phyloP scores from a whole-genome alignment of 345 rosid species.

The Gossypium herbaceum region DNA sequence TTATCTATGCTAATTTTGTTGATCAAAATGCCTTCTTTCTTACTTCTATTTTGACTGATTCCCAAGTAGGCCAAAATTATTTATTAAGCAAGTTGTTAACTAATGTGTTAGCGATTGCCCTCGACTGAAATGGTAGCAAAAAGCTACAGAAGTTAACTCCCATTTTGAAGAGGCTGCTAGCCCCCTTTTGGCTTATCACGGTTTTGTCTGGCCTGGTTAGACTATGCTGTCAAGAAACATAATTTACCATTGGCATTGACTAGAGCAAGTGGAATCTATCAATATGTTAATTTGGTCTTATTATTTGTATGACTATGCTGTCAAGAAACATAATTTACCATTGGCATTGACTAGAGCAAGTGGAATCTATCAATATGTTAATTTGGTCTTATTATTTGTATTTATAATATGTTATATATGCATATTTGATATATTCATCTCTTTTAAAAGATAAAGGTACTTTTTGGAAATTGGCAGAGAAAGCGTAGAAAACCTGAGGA shows the following conservation, averaged over 20 bases:
- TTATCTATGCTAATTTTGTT: background rate
- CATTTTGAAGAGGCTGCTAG: background rate
- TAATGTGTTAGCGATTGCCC: background rate
- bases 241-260: background rate
- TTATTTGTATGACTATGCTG: background rate
- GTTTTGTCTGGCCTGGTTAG: background rate
- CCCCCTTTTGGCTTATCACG: background rate
- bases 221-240: conserved; percentile 1
- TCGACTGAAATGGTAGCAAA: background rate
- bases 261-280: background rate
- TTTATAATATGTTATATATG: background rate
- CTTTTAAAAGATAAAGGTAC: conserved; percentile 7
- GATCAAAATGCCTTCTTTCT: background rate
- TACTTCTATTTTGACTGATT: background rate
- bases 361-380: background rate
- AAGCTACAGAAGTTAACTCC: background rate
- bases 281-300: background rate
- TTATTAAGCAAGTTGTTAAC: background rate
- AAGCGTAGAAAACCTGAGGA: conserved; percentile 88
- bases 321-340: background rate
- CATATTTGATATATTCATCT: background rate
- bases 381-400: background rate
- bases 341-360: background rate
- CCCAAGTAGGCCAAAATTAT: conserved; percentile 3
- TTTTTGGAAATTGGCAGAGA: conserved; percentile 47